Evolutionary conservation across 352 stramenopile species (phyloP).

Genomic region (Globisporangium uncinulatum): DNA sequence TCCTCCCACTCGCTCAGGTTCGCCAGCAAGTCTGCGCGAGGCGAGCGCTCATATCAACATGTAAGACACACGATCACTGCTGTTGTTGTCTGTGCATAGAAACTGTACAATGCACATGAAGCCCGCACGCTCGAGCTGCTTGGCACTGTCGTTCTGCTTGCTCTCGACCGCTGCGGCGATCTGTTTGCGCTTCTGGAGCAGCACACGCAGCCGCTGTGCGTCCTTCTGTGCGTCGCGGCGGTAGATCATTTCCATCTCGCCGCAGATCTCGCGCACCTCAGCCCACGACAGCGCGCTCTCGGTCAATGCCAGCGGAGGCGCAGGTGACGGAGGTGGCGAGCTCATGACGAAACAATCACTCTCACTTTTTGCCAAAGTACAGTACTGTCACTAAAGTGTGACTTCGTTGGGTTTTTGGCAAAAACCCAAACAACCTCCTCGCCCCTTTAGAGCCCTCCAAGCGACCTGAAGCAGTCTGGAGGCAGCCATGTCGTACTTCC

Average conservation of each 20-base stretch:
- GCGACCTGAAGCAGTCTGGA: background rate
- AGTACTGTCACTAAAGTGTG: too few species aligned
- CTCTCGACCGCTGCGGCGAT: constrained; percentile 38
- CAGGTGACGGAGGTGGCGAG: too few species aligned
- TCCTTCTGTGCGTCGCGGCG: constrained; percentile 56
- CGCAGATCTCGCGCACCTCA: constrained; percentile 66
- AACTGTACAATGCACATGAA: background rate
- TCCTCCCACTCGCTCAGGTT: constrained; percentile 68
- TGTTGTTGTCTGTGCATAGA: too few species aligned
- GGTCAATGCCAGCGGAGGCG: background rate
- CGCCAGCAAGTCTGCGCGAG: constrained; percentile 35
- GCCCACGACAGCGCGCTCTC: constrained; percentile 39
- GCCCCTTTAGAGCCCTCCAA: background rate
- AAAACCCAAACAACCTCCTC: too few species aligned
- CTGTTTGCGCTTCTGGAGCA: constrained; percentile 57
- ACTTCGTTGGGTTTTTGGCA: too few species aligned
- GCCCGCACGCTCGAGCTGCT: constrained; percentile 50
- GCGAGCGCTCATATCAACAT: background rate
- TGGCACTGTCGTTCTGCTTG: constrained; percentile 40
- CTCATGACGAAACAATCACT: too few species aligned
- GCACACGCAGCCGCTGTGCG: constrained; percentile 38
- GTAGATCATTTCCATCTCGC: constrained; percentile 58
- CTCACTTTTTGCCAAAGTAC: too few species aligned
- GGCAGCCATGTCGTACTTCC: constrained; percentile 67
- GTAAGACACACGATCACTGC: background rate